Percentiles rank a stretch among this genome's conserved stretches.
phyloP scores from a whole-genome alignment of 179 eudicot species.

The Silene noctiflora region DNA sequence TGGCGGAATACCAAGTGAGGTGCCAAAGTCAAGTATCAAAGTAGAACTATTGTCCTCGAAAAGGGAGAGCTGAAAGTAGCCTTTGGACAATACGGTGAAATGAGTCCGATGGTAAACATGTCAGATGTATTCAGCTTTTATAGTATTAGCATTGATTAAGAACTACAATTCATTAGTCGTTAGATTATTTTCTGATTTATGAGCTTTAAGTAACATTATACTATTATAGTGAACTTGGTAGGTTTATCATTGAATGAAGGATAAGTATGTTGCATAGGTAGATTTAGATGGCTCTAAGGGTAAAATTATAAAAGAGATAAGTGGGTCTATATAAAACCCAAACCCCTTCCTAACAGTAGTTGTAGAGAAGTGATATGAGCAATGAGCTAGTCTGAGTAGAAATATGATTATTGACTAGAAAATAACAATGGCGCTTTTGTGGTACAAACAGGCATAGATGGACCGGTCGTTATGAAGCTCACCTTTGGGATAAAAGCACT shows the following conservation, averaged over 20 bases:
- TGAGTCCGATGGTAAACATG: background rate
- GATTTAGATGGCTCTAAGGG: no score
- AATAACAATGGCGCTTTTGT: background rate
- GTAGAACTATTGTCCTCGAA: background rate
- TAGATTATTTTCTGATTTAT: background rate
- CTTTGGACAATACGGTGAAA: background rate
- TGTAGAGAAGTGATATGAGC: background rate
- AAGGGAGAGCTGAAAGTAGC: background rate
- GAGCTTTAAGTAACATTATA: background rate
- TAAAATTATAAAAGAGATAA: background rate
- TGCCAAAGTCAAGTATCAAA: no score
- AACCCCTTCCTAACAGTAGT: background rate
- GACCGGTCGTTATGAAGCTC: constrained; percentile 99
- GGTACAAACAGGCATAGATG: constrained; percentile 76
- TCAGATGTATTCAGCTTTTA: background rate
- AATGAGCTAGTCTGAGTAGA: constrained; percentile 2
- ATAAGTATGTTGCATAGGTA: no score
- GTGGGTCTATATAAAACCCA: background rate
- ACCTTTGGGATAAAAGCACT: constrained; percentile 97
- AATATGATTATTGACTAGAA: constrained; percentile 12
- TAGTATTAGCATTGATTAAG: background rate
- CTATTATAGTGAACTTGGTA: no score
- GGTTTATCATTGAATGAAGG: no score
- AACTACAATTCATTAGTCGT: background rate
- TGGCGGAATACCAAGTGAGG: no score